Evolutionary conservation across 805 yeast genomes (phyloP).

Genomic region (Kuraishia molischiana): DNA sequence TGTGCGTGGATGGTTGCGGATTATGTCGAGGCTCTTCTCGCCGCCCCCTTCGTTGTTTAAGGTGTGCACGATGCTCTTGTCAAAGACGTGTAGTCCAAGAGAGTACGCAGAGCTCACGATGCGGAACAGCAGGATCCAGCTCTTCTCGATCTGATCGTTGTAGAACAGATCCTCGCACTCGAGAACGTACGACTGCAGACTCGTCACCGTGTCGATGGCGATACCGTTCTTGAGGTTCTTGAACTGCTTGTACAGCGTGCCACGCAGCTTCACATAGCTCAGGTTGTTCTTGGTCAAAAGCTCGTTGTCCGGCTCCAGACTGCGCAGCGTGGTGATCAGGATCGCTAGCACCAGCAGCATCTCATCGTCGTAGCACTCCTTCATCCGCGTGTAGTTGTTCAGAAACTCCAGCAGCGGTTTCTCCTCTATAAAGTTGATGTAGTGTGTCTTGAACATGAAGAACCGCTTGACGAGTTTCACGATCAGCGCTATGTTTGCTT

Average conservation of each 20-base stretch:
- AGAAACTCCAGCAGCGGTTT: constrained; percentile 25
- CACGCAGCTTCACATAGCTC: constrained; percentile 13
- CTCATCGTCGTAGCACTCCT: constrained; percentile 35
- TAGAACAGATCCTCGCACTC: constrained; percentile 42
- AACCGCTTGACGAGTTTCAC: constrained; percentile 28
- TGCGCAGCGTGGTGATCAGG: constrained; percentile 28
- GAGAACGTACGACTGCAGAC: constrained; percentile 37
- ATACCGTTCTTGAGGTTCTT: constrained; percentile 36
- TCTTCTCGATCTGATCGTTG: constrained; percentile 38
- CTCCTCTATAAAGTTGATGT: constrained; percentile 28
- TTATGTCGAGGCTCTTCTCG: constrained; percentile 17
- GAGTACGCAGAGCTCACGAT: constrained; percentile 40
- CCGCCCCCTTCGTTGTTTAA: constrained; percentile 16
- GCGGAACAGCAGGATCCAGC: constrained; percentile 43
- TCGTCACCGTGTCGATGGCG: constrained; percentile 34
- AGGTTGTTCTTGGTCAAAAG: constrained; percentile 13
- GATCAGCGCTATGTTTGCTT: constrained; percentile 24
- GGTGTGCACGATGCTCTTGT: constrained; percentile 20
- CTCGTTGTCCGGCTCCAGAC: constrained; percentile 17
- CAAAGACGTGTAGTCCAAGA: constrained; percentile 39
- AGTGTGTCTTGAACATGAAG: constrained; percentile 28
- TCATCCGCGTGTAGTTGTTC: constrained; percentile 19
- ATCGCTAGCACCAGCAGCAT: constrained; percentile 34
- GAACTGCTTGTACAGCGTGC: constrained; percentile 27
- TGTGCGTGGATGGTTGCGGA: constrained; percentile 25